phyloP scores from a whole-genome alignment of 805 yeast species.

The Saccharomycopsis sp. region DNA sequence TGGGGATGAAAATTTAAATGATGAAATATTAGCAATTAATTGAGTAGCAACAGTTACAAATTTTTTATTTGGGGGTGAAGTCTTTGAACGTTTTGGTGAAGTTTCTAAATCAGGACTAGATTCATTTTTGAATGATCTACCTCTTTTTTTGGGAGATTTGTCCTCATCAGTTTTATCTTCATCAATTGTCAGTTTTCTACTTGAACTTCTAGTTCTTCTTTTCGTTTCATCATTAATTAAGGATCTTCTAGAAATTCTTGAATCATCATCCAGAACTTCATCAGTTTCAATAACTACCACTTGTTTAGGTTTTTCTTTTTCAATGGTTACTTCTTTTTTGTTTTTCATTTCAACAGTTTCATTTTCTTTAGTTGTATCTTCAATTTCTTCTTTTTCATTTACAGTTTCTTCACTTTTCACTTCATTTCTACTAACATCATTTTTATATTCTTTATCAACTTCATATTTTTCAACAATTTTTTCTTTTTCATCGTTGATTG shows the following conservation, averaged over 20 bases:
- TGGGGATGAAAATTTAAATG: constrained; percentile 65
- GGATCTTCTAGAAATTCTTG: background rate
- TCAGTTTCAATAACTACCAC: too few relatives aligned
- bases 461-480: background rate
- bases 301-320: too few relatives aligned
- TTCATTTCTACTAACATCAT: too few relatives aligned
- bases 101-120: too few relatives aligned
- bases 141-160: too few relatives aligned
- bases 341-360: too few relatives aligned
- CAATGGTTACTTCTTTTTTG: too few relatives aligned
- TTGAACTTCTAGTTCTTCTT: background rate
- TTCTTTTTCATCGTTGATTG: background rate
- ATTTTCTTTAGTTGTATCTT: too few relatives aligned
- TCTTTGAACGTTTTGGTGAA: background rate
- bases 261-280: too few relatives aligned
- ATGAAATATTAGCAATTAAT: constrained; percentile 51
- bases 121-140: too few relatives aligned
- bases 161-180: background rate
- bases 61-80: constrained; percentile 31
- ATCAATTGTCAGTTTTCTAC: background rate
- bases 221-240: background rate
- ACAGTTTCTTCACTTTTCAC: too few relatives aligned
- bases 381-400: too few relatives aligned
- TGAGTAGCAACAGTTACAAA: constrained; percentile 55
- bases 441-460: background rate